Evolutionary conservation across 352 stramenopile species (phyloP).

Genomic region (Peronosclerospora sorghi): DNA sequence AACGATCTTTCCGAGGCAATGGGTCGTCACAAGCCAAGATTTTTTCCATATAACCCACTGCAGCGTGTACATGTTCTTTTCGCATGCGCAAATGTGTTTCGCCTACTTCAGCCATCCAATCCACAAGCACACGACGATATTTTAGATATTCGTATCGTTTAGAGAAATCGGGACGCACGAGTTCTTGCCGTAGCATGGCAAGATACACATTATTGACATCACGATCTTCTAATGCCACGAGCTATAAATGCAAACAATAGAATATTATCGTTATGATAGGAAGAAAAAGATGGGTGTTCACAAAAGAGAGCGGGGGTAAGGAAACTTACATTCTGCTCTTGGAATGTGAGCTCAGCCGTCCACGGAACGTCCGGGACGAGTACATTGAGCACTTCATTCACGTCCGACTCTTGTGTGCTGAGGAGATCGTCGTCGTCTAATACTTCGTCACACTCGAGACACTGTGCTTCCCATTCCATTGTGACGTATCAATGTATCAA

Average conservation of each 20-base stretch:
- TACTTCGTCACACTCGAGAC: constrained; percentile 73
- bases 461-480: constrained; percentile 53
- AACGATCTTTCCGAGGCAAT: constrained; percentile 60
- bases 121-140: constrained; percentile 69
- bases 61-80: constrained; percentile 70
- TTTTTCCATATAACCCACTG: constrained; percentile 75
- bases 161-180: constrained; percentile 54
- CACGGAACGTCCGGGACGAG: constrained; percentile 12
- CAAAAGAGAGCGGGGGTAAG: neutral
- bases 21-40: constrained; percentile 29
- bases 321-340: constrained; percentile 30
- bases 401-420: constrained; percentile 26
- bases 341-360: constrained; percentile 20
- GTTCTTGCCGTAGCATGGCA: constrained; percentile 68
- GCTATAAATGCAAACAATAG: constrained; percentile 14
- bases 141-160: constrained; percentile 75
- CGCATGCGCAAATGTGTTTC: constrained; percentile 71
- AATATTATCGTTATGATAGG: neutral
- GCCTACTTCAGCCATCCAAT: constrained; percentile 81
- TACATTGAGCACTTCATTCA: constrained; percentile 4
- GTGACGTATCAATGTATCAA: neutral
- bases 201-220: constrained; percentile 62
- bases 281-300: neutral
- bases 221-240: constrained; percentile 63
- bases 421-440: constrained; percentile 56